Evolutionary conservation across 139 green algal species (phyloP).

Genomic region (Prasinococcaceae sp.): DNA sequence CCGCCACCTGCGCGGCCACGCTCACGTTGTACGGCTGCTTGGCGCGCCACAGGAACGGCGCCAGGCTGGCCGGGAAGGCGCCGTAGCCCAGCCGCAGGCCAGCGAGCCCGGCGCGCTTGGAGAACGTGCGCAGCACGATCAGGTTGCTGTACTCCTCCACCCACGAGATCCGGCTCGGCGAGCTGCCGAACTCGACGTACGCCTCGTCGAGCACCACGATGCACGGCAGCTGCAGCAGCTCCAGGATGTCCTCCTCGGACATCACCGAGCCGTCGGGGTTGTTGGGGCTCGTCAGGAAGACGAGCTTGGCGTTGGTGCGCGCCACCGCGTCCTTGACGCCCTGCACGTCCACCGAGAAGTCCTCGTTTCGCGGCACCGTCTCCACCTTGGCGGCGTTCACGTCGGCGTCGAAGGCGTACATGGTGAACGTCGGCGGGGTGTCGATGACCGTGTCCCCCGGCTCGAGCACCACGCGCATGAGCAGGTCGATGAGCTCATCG

Average conservation of each 20-base stretch:
- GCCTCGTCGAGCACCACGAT: slow-evolving; percentile 97
- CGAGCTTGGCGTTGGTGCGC: slow-evolving; percentile 75
- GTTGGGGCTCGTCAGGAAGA: slow-evolving; percentile 98
- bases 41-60: slow-evolving; percentile 85
- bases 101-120: slow-evolving; percentile 63
- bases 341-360: slow-evolving; percentile 78
- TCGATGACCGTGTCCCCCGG: slow-evolving; percentile 84
- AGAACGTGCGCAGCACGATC: slow-evolving; percentile 93
- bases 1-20: slow-evolving; percentile 72
- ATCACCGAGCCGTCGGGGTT: slow-evolving; percentile 92
- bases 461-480: slow-evolving; percentile 51
- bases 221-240: slow-evolving; percentile 62
- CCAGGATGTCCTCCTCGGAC: slow-evolving; percentile 53
- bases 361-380: slow-evolving; percentile 57
- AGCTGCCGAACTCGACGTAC: slow-evolving; percentile 90
- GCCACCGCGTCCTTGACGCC: slow-evolving; percentile 54
- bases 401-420: slow-evolving; percentile 95
- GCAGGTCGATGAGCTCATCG: slow-evolving; percentile 35
- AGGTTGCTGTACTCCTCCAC: slow-evolving; percentile 72
- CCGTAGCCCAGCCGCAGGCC: slow-evolving; percentile 48
- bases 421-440: slow-evolving; percentile 89
- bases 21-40: slow-evolving; percentile 99
- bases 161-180: slow-evolving; percentile 47
- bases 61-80: slow-evolving; percentile 33
- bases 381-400: slow-evolving; percentile 75